Evolutionary conservation across 2,329 filamentous ascomycete species (phyloP), one percentile per base, ranked within the genome.

Genomic region (Trichoderma guizhouense): DNA sequence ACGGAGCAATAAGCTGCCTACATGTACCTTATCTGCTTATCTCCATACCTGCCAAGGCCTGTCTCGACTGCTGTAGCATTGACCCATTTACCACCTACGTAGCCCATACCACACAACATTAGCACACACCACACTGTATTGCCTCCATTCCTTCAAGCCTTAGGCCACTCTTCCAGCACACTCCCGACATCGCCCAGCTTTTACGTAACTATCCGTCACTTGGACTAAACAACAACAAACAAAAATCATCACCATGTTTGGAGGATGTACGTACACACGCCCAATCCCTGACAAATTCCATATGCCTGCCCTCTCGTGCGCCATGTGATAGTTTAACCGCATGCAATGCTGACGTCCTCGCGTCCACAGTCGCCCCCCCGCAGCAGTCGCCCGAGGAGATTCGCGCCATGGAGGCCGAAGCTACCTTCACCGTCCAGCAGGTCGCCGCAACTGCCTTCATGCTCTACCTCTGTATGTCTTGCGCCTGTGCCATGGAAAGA

Each of bases 391-490:
- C 88, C 72, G 90, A 91, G 81, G 92, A 95, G 87, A 87, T 95
- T 80, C 87, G 86, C 79, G 85, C 86, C 78, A 87, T 90, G 80
- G 92, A 95, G 85, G 84, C 85, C 73, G 88, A 91, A 80, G 92
- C 93, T 65, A 84, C 84, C 78, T 85, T 86, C 76, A 92, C 90
- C 65, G 84, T 95, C 76, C 90, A 92, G 83, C 87, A 86, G 77
- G 91, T 91, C 74, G 79, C 91, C 70, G 86, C 88, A 51, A 89
- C 89, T 18, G 90, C 90, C 74, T 85, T 91, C 51, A 81, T 92
- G 64, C 86, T 96, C 63, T 95, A 95, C 80, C 83, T 96, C 73
- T 93, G 93, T 96, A 89, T 71, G 92, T 80, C 9, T 5, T 21
- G 5, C 26, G 15, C 28, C 30, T 14, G 5, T 2, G 1, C 18